Evolutionary conservation across 2,329 filamentous ascomycete species (phyloP).

Genomic region (Colletotrichum viniferum): DNA sequence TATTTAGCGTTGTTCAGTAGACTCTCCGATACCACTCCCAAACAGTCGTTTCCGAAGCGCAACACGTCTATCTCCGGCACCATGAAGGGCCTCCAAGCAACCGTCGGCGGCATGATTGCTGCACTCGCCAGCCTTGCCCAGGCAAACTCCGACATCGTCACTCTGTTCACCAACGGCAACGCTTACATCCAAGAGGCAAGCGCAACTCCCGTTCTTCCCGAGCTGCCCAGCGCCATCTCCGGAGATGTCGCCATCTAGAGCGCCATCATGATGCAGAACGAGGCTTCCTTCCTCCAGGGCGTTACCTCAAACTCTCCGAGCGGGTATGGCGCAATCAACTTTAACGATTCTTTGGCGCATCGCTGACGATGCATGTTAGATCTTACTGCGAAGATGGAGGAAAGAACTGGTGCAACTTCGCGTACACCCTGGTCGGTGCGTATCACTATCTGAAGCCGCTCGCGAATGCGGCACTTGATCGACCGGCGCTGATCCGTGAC

Average conservation of each 20-base stretch:
- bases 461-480: background rate
- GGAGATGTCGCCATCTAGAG: constrained; percentile 4
- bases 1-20: background rate
- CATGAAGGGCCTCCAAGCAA: background rate
- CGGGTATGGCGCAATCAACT: background rate
- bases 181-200: background rate
- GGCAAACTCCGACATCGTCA: background rate
- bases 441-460: background rate
- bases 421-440: background rate
- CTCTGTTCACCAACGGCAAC: background rate
- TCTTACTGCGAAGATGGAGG: background rate
- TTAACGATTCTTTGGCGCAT: accelerated
- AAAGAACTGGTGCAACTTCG: constrained; percentile 8
- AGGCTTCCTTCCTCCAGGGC: background rate
- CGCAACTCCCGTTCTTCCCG: background rate
- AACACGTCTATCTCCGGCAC: background rate
- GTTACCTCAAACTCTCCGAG: background rate
- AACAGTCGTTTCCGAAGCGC: background rate
- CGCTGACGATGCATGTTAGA: background rate
- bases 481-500: background rate
- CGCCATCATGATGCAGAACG: constrained; percentile 7
- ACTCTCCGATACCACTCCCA: background rate
- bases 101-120: background rate
- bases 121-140: background rate
- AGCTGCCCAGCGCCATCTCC: background rate